Conservation (phyloP, 2,329 filamentous ascomycete species). For the Verticillium klebahnii region DNA sequence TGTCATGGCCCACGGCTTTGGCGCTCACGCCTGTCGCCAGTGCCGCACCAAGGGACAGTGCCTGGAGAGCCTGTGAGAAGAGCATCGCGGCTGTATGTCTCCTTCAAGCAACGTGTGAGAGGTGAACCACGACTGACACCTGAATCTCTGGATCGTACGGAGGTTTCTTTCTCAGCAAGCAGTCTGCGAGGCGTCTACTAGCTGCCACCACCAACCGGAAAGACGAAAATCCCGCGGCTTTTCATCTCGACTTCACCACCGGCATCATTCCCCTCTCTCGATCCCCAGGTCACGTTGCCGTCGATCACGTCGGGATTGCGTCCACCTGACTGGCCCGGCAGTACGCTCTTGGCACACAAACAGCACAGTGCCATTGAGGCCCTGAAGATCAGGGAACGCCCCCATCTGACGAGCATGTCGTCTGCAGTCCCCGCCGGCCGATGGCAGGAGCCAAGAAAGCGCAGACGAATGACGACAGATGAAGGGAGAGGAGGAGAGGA, state of each 20-base stretch:
- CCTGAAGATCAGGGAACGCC: not conserved
- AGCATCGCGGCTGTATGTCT: conserved; percentile 1
- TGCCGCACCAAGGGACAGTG: conserved; percentile 4
- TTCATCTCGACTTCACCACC: not conserved
- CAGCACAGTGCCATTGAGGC: not conserved
- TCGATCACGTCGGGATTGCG: not conserved
- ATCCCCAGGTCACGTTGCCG: not conserved
- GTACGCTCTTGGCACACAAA: not conserved
- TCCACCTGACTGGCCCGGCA: not conserved
- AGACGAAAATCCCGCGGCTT: not conserved
- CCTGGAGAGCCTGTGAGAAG: conserved; percentile 7
- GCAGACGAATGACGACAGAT: not conserved
- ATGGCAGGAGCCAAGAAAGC: not conserved
- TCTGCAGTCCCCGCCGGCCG: not conserved
- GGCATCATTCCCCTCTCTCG: not conserved
- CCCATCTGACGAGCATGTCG: not conserved
- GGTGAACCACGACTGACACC: not conserved
- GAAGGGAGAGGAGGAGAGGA: not conserved
- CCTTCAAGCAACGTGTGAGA: not conserved
- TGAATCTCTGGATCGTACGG: not conserved
- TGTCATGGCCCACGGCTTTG: not conserved
- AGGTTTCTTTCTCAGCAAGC: too few species aligned
- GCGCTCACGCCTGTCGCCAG: conserved; percentile 2
- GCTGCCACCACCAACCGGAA: not conserved
- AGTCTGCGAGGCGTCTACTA: too few species aligned